Percentiles rank a stretch among this genome's conserved stretches.
phyloP scores from a whole-genome alignment of 306 rosid species.

The Gleditsia sinensis region DNA sequence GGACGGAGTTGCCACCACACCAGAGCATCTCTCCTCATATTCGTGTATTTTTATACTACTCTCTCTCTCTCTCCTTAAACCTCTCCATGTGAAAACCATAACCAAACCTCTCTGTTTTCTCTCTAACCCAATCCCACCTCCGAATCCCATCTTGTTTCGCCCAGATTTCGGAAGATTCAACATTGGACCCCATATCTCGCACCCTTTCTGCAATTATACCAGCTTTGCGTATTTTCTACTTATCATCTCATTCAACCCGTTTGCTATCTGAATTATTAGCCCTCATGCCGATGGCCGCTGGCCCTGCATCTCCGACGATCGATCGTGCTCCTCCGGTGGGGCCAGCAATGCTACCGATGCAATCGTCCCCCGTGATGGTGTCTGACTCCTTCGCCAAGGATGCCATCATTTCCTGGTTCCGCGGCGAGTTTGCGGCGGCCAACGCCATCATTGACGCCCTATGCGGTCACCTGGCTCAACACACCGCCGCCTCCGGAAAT shows the following conservation, averaged over 20 bases:
- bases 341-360: constrained; percentile 44
- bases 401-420: constrained; percentile 81
- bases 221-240: not conserved
- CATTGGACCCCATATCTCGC: constrained; percentile 22
- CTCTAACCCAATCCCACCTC: not conserved
- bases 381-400: constrained; percentile 72
- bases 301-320: constrained; percentile 45
- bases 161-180: constrained; percentile 1
- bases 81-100: constrained; percentile 28
- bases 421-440: constrained; percentile 94
- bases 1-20: constrained; percentile 30
- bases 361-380: constrained; percentile 51
- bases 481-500: constrained; percentile 30
- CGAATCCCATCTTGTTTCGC: not conserved
- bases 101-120: not conserved
- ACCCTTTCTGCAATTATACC: not conserved
- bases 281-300: constrained; percentile 71
- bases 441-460: constrained; percentile 91
- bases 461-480: constrained; percentile 63
- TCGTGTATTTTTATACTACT: not conserved
- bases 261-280: not conserved
- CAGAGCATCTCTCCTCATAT: not conserved
- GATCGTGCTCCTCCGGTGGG: constrained; percentile 45
- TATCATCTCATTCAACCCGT: not conserved
- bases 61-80: constrained; percentile 7